Conservation (phyloP, 1,284 basidiomycete genomes). For the Fomitiporia mediterranea region DNA sequence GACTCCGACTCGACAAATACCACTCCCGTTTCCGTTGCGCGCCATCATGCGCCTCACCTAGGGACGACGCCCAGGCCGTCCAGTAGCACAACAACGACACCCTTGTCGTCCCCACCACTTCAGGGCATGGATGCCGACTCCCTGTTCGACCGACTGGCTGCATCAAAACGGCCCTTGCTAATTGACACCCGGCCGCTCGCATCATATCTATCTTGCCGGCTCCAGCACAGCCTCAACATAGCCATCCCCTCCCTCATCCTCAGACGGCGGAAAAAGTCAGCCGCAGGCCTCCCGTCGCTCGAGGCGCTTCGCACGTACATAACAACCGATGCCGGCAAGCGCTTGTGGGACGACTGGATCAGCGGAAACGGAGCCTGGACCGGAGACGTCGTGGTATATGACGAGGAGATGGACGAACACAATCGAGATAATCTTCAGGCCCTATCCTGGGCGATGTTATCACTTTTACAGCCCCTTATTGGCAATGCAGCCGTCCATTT, state of each 20-base stretch:
- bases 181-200: conserved; percentile 75
- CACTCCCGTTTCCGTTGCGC: conserved; percentile 17
- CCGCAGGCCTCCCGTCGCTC: conserved; percentile 57
- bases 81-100: conserved; percentile 9
- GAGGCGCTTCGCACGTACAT: conserved; percentile 71
- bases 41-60: conserved; percentile 14
- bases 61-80: conserved; percentile 6
- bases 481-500: conserved; percentile 52
- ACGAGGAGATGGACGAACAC: conserved; percentile 66
- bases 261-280: conserved; percentile 72
- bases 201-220: conserved; percentile 57
- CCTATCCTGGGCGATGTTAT: conserved; percentile 63
- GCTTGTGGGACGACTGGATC: conserved; percentile 49
- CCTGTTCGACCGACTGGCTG: conserved; percentile 47
- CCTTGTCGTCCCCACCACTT: conserved; percentile 26
- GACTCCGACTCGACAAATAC: conserved; percentile 24
- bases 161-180: conserved; percentile 56
- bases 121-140: conserved; percentile 43
- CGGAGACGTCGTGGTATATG: conserved; percentile 67
- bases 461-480: conserved; percentile 52
- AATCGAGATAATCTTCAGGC: conserved; percentile 50
- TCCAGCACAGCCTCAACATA: conserved; percentile 70
- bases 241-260: conserved; percentile 83
- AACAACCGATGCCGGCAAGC: conserved; percentile 67
- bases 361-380: conserved; percentile 50